Conservation (phyloP, 2,329 filamentous ascomycete genomes). For the Penicillium occitanis region DNA sequence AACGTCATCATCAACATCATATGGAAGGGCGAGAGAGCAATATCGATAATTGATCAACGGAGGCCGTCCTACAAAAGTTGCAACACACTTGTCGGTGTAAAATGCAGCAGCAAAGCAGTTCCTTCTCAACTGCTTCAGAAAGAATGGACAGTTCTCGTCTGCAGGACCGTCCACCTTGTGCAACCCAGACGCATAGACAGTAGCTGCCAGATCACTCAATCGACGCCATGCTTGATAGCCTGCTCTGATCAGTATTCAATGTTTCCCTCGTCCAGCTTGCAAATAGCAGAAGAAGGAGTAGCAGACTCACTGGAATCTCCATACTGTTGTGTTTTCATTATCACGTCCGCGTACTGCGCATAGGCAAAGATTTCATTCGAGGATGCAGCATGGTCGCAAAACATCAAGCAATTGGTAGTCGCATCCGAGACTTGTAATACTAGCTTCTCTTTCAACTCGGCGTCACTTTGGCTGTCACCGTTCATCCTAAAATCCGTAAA, state of each 20-base stretch:
- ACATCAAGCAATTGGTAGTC: constrained; percentile 34
- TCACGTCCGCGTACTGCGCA: constrained; percentile 36
- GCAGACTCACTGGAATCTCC: constrained; percentile 35
- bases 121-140: constrained; percentile 30
- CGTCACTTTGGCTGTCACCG: constrained; percentile 16
- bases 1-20: constrained; percentile 33
- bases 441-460: constrained; percentile 31
- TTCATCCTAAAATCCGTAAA: constrained; percentile 22
- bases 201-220: constrained; percentile 25
- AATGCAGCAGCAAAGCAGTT: constrained; percentile 30
- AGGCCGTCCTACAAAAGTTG: constrained; percentile 33
- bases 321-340: constrained; percentile 36
- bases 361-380: constrained; percentile 37
- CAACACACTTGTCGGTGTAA: constrained; percentile 31
- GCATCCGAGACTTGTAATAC: constrained; percentile 35
- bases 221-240: constrained; percentile 24
- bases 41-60: constrained; percentile 32
- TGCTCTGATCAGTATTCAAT: constrained; percentile 13
- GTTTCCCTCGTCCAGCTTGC: background rate
- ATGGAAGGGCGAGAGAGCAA: constrained; percentile 29
- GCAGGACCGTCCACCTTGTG: constrained; percentile 44
- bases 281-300: background rate
- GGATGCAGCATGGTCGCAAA: constrained; percentile 36
- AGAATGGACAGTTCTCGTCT: constrained; percentile 26
- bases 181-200: constrained; percentile 22